Conservation (phyloP, 2,329 filamentous ascomycete species). For the Beauveria medogensis region DNA sequence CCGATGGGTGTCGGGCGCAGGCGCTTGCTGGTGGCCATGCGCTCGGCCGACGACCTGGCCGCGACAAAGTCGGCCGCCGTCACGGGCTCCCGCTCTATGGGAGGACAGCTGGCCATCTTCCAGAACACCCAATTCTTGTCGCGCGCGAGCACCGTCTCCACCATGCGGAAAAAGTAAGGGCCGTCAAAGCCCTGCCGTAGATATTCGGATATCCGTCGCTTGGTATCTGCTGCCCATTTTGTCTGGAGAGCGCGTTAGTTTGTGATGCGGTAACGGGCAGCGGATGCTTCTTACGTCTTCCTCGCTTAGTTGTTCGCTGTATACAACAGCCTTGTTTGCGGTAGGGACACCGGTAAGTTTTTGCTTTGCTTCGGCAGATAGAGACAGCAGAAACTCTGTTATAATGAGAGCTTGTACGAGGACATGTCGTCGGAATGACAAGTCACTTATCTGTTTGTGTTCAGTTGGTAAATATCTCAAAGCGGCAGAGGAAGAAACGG, state of each 20-base stretch:
- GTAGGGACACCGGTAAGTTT: conserved; percentile 59
- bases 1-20: conserved; percentile 62
- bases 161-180: conserved; percentile 91
- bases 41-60: conserved; percentile 58
- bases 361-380: conserved; percentile 74
- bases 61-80: conserved; percentile 59
- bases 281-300: conserved; percentile 58
- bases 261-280: no score
- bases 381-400: conserved; percentile 88
- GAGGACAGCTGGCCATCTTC: conserved; percentile 91
- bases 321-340: conserved; percentile 82
- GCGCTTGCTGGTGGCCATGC: conserved; percentile 62
- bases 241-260: conserved; percentile 38
- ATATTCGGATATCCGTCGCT: conserved; percentile 71
- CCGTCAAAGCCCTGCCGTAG: conserved; percentile 74
- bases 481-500: background rate
- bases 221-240: conserved; percentile 77
- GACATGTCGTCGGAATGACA: conserved; percentile 89
- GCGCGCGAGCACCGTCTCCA: conserved; percentile 87
- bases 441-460: conserved; percentile 66
- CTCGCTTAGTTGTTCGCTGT: conserved; percentile 67
- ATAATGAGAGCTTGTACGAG: conserved; percentile 92
- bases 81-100: conserved; percentile 71
- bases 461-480: conserved; percentile 7
- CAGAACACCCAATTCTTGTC: conserved; percentile 99